These are phyloP conservation scores for Candida xiaguanensis DNA, from an alignment of 805 yeast genomes.

Conservation along the genomic window DNA sequence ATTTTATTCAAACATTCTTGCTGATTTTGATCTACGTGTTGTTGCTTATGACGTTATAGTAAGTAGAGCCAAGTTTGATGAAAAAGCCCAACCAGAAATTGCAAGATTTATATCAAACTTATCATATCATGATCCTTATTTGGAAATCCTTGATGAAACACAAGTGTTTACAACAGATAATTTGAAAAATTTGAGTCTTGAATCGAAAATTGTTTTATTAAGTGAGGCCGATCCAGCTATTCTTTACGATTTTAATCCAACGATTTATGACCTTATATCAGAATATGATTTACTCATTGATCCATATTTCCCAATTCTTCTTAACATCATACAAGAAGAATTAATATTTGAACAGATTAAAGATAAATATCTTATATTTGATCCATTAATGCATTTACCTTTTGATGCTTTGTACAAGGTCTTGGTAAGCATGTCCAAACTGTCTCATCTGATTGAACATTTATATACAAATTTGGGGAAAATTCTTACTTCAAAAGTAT, in stretches of 20 bases:
- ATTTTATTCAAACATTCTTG: conserved; percentile 20
- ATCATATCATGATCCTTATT: conserved; percentile 14
- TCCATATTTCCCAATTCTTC: conserved; percentile 23
- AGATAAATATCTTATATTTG: background rate
- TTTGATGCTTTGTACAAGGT: conserved; percentile 20
- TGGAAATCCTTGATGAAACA: conserved; percentile 9
- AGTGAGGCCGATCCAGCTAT: conserved; percentile 15
- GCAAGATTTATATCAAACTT: conserved; percentile 17
- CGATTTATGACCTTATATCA: conserved; percentile 11
- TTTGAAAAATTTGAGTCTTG: conserved; percentile 12
- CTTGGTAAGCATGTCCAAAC: conserved; percentile 17
- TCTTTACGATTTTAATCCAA: conserved; percentile 10
- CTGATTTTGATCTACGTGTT: background rate
- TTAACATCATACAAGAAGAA: conserved; percentile 19
- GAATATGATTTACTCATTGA: conserved; percentile 13
- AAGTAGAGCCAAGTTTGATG: conserved; percentile 7
- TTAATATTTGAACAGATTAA: conserved; percentile 12
- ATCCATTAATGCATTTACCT: conserved; percentile 15
- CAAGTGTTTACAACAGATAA: conserved; percentile 19
- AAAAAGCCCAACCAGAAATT: conserved; percentile 15
- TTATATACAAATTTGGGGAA: conserved; percentile 22
- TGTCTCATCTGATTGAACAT: conserved; percentile 16
- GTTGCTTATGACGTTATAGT: conserved; percentile 1
- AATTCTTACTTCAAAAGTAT: conserved; percentile 19
- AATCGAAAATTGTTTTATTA: conserved; percentile 19